phyloP scores from a whole-genome alignment of 2,329 filamentous ascomycete species.

The Colletotrichum neosansevieriae region DNA sequence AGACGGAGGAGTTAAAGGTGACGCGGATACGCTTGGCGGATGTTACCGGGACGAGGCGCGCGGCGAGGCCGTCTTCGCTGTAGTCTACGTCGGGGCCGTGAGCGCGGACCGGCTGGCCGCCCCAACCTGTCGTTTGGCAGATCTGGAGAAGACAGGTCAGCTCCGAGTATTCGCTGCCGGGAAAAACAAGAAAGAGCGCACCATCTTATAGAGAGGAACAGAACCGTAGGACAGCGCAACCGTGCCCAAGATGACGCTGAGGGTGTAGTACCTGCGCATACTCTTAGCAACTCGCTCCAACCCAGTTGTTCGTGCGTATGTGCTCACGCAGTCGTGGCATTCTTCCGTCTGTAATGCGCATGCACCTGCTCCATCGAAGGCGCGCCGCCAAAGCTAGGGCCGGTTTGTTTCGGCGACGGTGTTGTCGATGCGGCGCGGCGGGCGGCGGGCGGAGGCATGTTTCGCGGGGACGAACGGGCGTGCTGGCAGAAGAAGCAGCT shows the following conservation, averaged over 20 bases:
- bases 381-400: slow-evolving; percentile 40
- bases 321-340: slow-evolving; percentile 67
- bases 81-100: slow-evolving; percentile 65
- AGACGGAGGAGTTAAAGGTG: slow-evolving; percentile 95
- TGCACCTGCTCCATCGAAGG: slow-evolving; percentile 72
- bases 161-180: background rate
- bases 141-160: slow-evolving; percentile 63
- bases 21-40: slow-evolving; percentile 88
- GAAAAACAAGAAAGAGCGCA: slow-evolving; percentile 49
- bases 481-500: slow-evolving; percentile 54
- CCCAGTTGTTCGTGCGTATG: background rate
- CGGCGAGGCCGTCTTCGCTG: slow-evolving; percentile 72
- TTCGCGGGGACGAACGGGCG: slow-evolving; percentile 46
- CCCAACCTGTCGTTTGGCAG: slow-evolving; percentile 90
- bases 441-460: slow-evolving; percentile 20
- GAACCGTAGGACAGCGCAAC: slow-evolving; percentile 86
- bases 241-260: slow-evolving; percentile 83
- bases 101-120: slow-evolving; percentile 90
- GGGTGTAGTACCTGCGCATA: slow-evolving; percentile 73
- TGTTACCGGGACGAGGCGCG: slow-evolving; percentile 83
- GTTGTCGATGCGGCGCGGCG: slow-evolving; percentile 49
- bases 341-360: slow-evolving; percentile 74
- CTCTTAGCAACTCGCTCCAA: slow-evolving; percentile 36
- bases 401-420: slow-evolving; percentile 47
- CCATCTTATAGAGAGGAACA: slow-evolving; percentile 90